These are phyloP conservation scores for Hygrocybe coccinea DNA, from an alignment of 768 basidiomycete genomes.

Conservation along the genomic window DNA sequence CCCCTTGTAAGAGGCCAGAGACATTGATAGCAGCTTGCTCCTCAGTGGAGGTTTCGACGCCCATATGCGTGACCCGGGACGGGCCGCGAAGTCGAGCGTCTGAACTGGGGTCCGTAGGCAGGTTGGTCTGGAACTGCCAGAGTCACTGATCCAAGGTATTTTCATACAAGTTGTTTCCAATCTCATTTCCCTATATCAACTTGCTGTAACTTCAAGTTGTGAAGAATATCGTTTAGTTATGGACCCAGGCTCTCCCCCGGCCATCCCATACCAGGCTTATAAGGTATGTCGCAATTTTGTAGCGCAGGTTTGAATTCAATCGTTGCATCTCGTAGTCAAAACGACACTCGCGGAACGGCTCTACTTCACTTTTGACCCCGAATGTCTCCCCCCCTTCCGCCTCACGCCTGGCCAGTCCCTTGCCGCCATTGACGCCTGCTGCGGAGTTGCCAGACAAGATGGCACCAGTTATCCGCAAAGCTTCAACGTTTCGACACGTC, in stretches of 20 bases:
- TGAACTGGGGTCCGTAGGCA: too few species aligned
- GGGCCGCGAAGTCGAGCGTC: too few species aligned
- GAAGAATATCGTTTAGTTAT: neutral
- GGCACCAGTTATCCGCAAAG: neutral
- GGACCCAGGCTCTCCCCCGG: constrained; percentile 3
- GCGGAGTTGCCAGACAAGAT: too few species aligned
- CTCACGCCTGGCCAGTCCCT: constrained; percentile 23
- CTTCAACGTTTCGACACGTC: neutral
- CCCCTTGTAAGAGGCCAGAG: too few species aligned
- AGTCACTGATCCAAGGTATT: too few species aligned
- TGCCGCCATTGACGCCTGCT: neutral
- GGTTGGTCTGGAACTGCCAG: too few species aligned
- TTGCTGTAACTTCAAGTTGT: constrained; percentile 9
- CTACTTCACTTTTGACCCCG: constrained; percentile 23
- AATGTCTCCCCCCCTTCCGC: constrained; percentile 27
- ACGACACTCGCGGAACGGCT: constrained; percentile 39
- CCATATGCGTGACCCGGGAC: too few species aligned
- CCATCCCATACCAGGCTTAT: constrained; percentile 50
- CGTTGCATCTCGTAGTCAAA: constrained; percentile 36
- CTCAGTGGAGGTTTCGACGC: constrained; percentile 12
- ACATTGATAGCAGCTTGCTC: constrained; percentile 24
- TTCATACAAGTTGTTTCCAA: too few species aligned
- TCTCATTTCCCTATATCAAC: too few species aligned
- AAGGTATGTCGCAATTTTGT: constrained; percentile 30
- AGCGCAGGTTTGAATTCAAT: constrained; percentile 1